Evolutionary conservation across 2,329 filamentous ascomycete genomes (phyloP).

Genomic region (Claviceps monticola): DNA sequence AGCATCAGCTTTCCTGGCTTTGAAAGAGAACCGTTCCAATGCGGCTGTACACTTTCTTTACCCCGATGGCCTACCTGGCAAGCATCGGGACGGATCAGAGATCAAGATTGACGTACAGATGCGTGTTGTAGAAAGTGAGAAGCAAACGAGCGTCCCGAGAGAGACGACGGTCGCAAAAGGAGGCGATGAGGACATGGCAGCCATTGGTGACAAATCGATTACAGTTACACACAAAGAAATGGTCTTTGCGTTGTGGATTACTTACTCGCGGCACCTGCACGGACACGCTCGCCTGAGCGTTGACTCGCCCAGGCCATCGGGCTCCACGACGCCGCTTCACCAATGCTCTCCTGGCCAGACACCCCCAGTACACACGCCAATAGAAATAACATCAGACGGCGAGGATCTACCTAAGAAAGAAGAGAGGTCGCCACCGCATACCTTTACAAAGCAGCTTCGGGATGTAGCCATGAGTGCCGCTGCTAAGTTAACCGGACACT

Average conservation of each 20-base stretch:
- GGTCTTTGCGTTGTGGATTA: constrained; percentile 93
- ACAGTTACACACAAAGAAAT: constrained; percentile 51
- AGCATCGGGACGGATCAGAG: constrained; percentile 79
- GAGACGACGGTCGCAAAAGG: constrained; percentile 52
- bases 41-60: constrained; percentile 66
- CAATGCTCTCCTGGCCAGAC: constrained; percentile 68
- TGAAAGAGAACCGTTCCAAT: constrained; percentile 72
- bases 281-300: constrained; percentile 45
- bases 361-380: constrained; percentile 40
- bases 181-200: constrained; percentile 38
- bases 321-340: constrained; percentile 55
- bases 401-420: constrained; percentile 27
- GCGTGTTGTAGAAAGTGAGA: constrained; percentile 86
- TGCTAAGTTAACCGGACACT: constrained; percentile 34
- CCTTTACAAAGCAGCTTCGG: constrained; percentile 42
- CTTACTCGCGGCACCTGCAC: constrained; percentile 86
- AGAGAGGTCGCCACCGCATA: constrained; percentile 27
- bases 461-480: constrained; percentile 42
- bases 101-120: constrained; percentile 94
- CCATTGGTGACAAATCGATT: constrained; percentile 26
- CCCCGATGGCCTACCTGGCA: constrained; percentile 71
- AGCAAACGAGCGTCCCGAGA: constrained; percentile 44
- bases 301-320: constrained; percentile 48
- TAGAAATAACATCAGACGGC: constrained; percentile 41
- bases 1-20: constrained; percentile 68